Conservation (phyloP, 306 rosid species). For the Luffa aegyptiaca region DNA sequence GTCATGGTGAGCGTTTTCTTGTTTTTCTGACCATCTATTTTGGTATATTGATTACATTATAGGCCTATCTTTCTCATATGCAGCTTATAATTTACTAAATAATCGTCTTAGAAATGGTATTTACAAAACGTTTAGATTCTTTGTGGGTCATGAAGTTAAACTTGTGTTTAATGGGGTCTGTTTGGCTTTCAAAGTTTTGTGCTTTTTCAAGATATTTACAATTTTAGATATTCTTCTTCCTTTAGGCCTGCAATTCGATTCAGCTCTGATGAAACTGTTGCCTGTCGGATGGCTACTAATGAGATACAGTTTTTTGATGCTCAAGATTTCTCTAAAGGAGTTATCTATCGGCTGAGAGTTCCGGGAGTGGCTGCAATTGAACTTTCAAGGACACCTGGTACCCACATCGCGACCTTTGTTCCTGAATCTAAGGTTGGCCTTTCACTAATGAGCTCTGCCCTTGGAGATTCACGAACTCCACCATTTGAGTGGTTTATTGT, state of each 20-base stretch:
- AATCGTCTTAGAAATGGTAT: not conserved
- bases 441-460: not conserved
- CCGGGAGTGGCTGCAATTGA: slow-evolving; percentile 67
- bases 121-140: not conserved
- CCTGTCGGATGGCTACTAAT: slow-evolving; percentile 71
- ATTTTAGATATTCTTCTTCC: not conserved
- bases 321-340: slow-evolving; percentile 62
- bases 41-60: not conserved
- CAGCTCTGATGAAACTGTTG: slow-evolving; percentile 67
- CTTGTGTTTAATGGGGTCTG: not conserved
- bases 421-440: slow-evolving; percentile 75
- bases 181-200: not conserved
- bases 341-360: slow-evolving; percentile 48
- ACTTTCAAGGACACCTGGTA: slow-evolving; percentile 71
- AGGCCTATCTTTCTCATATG: not conserved
- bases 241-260: slow-evolving; percentile 78
- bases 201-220: not conserved
- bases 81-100: not conserved
- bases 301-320: slow-evolving; percentile 78
- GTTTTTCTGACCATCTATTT: not conserved
- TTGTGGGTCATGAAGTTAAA: not conserved
- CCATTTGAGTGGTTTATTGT: not conserved
- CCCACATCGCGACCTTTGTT: slow-evolving; percentile 82
- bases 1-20: slow-evolving; percentile 42
- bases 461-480: not conserved